Percentiles rank a stretch among this genome's conserved stretches.
Conservation (phyloP, 2,329 filamentous ascomycete species). For the Fusarium cyanostomum region DNA sequence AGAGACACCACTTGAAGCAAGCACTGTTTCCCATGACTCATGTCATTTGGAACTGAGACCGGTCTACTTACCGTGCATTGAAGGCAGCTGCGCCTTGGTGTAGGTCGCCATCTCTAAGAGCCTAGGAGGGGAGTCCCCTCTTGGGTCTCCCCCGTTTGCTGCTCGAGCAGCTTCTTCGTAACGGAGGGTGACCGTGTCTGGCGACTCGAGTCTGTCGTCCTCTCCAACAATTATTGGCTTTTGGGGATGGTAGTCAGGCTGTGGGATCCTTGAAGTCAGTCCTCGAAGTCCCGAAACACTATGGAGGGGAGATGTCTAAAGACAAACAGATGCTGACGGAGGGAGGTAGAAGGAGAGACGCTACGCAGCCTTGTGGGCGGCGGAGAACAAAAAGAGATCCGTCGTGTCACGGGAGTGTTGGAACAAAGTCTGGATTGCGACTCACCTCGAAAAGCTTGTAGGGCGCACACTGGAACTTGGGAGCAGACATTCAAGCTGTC, state of each 20-base stretch:
- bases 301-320: conserved; percentile 24
- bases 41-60: not conserved
- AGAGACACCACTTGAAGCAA: not conserved
- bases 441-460: conserved; percentile 70
- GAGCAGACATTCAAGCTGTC: conserved; percentile 66
- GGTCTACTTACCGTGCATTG: conserved; percentile 79
- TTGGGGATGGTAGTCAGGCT: conserved; percentile 65
- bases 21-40: conserved; percentile 41
- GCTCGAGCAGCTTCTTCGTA: conserved; percentile 66
- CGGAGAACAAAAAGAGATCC: conserved; percentile 25
- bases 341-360: conserved; percentile 24
- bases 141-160: conserved; percentile 63
- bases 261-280: conserved; percentile 40
- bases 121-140: conserved; percentile 63
- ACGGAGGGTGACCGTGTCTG: conserved; percentile 64
- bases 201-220: conserved; percentile 66
- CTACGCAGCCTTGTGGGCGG: conserved; percentile 23
- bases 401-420: conserved; percentile 41
- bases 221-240: conserved; percentile 64
- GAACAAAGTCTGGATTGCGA: conserved; percentile 50
- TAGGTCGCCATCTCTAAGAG: conserved; percentile 59
- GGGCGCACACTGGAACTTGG: conserved; percentile 64
- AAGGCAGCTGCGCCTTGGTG: conserved; percentile 81
- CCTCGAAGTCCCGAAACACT: conserved; percentile 34
- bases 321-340: conserved; percentile 16